Conservation (phyloP, 805 yeast genomes). For the Naumovozyma dairenensis region DNA sequence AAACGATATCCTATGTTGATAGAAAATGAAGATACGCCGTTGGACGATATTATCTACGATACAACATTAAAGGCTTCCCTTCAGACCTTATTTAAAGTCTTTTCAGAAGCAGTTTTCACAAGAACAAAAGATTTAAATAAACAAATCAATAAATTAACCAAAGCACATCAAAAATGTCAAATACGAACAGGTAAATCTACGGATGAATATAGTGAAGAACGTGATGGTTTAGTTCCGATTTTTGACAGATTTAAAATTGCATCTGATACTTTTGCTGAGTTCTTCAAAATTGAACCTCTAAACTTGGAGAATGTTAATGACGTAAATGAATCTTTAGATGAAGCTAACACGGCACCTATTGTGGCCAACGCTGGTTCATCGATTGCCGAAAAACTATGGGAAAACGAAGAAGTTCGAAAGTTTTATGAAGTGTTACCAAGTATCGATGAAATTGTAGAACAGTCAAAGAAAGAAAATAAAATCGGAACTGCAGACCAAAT, state of each 20-base stretch:
- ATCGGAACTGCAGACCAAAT: slow-evolving; percentile 28
- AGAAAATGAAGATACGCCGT: slow-evolving; percentile 20
- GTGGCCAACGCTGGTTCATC: slow-evolving; percentile 18
- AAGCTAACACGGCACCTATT: slow-evolving; percentile 22
- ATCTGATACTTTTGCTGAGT: slow-evolving; percentile 36
- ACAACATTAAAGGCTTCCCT: slow-evolving; percentile 22
- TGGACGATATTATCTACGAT: slow-evolving; percentile 23
- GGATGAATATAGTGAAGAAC: slow-evolving; percentile 32
- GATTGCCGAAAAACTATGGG: slow-evolving; percentile 41
- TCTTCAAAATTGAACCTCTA: slow-evolving; percentile 33
- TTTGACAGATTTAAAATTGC: slow-evolving; percentile 38
- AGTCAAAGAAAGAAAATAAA: slow-evolving; percentile 8
- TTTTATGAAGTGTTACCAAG: slow-evolving; percentile 54
- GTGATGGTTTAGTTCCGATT: slow-evolving; percentile 26
- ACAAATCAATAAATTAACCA: slow-evolving; percentile 29
- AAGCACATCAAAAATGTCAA: slow-evolving; percentile 42
- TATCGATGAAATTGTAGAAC: slow-evolving; percentile 27
- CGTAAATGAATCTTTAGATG: slow-evolving; percentile 17
- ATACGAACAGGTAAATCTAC: slow-evolving; percentile 55
- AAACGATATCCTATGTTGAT: slow-evolving; percentile 36
- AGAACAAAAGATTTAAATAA: slow-evolving; percentile 30
- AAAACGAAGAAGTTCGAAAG: slow-evolving; percentile 48
- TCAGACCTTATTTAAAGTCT: slow-evolving; percentile 33
- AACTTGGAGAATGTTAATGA: slow-evolving; percentile 22
- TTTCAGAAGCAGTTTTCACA: slow-evolving; percentile 34